Conservation (phyloP, 2,329 filamentous ascomycete genomes). For the Zymoseptoria pseudotritici region DNA sequence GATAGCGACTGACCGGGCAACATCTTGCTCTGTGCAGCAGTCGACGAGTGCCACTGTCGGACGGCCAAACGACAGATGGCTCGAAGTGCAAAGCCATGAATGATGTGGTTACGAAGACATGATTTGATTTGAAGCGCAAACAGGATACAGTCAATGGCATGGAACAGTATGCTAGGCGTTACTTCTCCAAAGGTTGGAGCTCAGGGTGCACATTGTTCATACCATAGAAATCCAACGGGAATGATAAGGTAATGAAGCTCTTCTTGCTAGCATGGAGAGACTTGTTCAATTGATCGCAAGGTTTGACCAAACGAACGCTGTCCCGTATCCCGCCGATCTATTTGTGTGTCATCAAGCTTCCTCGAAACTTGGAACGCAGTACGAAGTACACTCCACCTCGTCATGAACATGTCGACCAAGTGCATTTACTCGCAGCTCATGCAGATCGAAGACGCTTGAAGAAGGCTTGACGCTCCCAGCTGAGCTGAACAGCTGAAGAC, state of each 20-base stretch:
- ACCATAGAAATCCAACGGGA: not conserved
- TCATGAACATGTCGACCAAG: not conserved
- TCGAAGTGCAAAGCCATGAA: not conserved
- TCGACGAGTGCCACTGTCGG: not conserved
- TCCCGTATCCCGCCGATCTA: not conserved
- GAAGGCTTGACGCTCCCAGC: not conserved
- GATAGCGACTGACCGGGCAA: not conserved
- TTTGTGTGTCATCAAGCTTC: not conserved
- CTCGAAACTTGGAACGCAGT: not conserved
- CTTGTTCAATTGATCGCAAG: not conserved
- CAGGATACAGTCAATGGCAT: not conserved
- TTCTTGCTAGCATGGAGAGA: not conserved
- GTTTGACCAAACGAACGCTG: not conserved
- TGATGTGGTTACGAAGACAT: not conserved
- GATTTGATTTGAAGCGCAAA: not conserved
- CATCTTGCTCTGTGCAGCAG: not conserved
- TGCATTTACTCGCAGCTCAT: not conserved
- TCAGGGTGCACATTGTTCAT: not conserved
- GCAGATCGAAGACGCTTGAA: not conserved
- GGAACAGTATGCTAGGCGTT: not conserved
- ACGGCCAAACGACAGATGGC: not conserved
- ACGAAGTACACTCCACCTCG: not conserved
- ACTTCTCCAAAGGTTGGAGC: not conserved
- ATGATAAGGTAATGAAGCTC: not conserved
- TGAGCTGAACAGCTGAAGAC: not conserved